Evolutionary conservation across 139 green algal species (phyloP), one percentile per base, ranked within the genome.

Genomic region (Tetratostichococcus sp.): DNA sequence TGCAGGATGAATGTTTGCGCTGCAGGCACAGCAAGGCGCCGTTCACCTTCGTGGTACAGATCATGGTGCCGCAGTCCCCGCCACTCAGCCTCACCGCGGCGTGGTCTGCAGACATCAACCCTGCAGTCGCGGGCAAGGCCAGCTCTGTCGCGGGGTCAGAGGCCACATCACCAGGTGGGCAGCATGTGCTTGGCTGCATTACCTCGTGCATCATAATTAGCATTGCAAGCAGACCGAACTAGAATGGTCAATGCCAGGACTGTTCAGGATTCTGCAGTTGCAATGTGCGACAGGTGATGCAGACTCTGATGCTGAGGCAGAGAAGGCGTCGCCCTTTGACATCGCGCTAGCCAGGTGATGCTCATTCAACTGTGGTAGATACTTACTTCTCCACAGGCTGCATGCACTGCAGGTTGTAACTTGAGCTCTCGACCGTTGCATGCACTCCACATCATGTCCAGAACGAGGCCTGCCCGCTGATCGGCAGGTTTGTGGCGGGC

Each of bases 41-140:
- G 39, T 92, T 92, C 72, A 86, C 83, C 65, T 90, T 90, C 74
- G 81, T 89, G 39, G 69, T 92, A 4, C 82, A 92, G 69, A 80
- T 92, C 70, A 92, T 92, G 84, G 75, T 92, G n/a, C 86, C 86
- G 4, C 77, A 79, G 16, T 71, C 73, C 26, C 83, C 86, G 21
- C 79, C 78, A 65, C 58, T 88, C 11, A 76, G 65, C 25, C 69
- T 83, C 28, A 79, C 76, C 16, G 85, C 87, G 62, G 69, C 73
- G 33, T 91, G 86, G 86, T 74, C 82, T 0, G 79, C 85, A 1
- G 78, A 84, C 25, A 58, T 79, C 19, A 71, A 84, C 69, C 57
- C 78, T 14, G 8, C 26, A 28, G 32, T 30, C 23, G 65, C 35
- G 23, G 34, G 59, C 35, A 68, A 67, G 35, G 35, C 73, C 28